Evolutionary conservation across 345 rosid species (phyloP).

Genomic region (sweet orange (Citrus sinensis)): DNA sequence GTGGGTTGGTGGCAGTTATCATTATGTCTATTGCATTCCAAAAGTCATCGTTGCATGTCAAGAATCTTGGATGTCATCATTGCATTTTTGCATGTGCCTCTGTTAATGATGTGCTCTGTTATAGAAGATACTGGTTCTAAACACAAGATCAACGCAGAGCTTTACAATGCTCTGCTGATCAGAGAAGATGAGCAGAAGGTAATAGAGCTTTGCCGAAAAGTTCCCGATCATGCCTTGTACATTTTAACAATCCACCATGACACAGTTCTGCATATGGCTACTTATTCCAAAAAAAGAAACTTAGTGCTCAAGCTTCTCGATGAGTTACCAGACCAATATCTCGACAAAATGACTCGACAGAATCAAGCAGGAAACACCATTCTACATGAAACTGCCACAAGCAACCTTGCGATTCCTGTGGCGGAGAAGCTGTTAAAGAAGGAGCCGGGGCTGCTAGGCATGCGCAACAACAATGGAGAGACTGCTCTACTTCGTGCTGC

Average conservation of each 20-base stretch:
- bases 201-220: conserved; percentile 10
- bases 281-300: neutral
- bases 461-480: conserved; percentile 15
- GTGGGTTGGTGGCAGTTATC: no score
- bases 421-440: conserved; percentile 1
- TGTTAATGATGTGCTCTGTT: neutral
- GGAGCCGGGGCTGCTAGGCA: conserved; percentile 7
- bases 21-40: no score
- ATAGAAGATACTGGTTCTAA: neutral
- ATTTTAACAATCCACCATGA: conserved; percentile 2
- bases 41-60: no score
- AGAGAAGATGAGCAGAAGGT: conserved; percentile 3
- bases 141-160: neutral
- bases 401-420: neutral
- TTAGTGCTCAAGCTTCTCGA: conserved; percentile 1
- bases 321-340: conserved; percentile 4
- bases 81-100: neutral
- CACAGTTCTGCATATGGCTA: neutral
- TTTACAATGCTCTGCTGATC: neutral
- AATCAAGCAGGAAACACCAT: conserved; percentile 15
- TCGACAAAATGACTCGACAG: neutral
- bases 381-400: conserved; percentile 24
- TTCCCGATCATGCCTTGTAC: conserved; percentile 6
- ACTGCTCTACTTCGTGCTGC: conserved; percentile 7
- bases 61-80: no score